A percentile compares a stretch with the other conserved stretches of the same genome.
Evolutionary conservation across 202 grass and related monocot species (phyloP).

Genomic region (Musa balbisiana): DNA sequence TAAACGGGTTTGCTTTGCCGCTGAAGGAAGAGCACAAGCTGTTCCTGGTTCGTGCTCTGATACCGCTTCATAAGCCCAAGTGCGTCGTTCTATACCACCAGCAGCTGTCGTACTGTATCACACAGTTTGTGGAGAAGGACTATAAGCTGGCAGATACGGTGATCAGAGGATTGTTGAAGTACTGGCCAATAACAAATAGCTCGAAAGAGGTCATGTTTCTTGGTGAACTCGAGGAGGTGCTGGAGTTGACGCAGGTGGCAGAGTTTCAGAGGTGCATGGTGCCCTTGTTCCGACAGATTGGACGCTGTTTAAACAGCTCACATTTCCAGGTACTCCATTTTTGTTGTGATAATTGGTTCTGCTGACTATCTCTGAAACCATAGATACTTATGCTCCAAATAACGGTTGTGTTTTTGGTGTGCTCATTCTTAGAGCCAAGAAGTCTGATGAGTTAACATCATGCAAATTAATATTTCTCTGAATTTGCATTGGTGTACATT

Average conservation of each 20-base stretch:
- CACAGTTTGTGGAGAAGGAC: constrained; percentile 19
- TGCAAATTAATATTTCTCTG: no score
- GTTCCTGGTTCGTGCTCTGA: constrained; percentile 8
- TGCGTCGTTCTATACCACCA: constrained; percentile 13
- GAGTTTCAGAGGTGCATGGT: constrained; percentile 15
- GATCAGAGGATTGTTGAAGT: constrained; percentile 13
- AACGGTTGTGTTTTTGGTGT: no score
- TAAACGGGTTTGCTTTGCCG: constrained; percentile 13
- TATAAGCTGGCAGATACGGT: constrained; percentile 13
- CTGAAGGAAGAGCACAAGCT: constrained; percentile 22
- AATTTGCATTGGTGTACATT: no score
- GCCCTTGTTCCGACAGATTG: constrained; percentile 17
- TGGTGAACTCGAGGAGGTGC: constrained; percentile 15
- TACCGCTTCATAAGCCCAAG: constrained; percentile 14
- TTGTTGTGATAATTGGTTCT: no score
- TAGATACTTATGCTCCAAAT: background rate
- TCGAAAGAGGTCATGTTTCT: constrained; percentile 20
- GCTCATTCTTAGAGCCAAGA: no score
- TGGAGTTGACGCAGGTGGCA: constrained; percentile 1
- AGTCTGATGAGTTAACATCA: no score
- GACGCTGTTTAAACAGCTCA: constrained; percentile 11
- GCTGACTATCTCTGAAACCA: background rate
- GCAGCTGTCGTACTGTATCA: constrained; percentile 12
- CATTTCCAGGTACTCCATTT: constrained; percentile 12
- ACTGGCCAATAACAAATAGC: constrained; percentile 19